phyloP scores from a whole-genome alignment of 768 basidiomycete genomes.

The Terana coerulea region DNA sequence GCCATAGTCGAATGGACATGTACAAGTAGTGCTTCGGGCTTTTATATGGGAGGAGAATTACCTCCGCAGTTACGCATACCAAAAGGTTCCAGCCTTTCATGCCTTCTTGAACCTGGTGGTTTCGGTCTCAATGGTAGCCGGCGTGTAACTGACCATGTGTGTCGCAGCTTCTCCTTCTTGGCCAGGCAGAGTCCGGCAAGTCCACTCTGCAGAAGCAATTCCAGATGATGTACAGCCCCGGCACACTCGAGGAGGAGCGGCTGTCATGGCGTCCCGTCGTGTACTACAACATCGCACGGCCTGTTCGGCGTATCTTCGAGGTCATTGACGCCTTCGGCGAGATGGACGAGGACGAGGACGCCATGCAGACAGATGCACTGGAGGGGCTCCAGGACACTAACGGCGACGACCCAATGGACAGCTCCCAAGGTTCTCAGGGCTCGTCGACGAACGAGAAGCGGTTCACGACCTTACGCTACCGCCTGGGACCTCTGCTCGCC shows the following conservation, averaged over 20 bases:
- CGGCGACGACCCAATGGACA: slow-evolving; percentile 5
- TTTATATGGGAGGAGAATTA: too few relatives aligned
- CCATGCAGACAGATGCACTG: slow-evolving; percentile 40
- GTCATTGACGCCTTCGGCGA: slow-evolving; percentile 30
- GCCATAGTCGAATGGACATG: too few relatives aligned
- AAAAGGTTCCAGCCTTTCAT: neutral
- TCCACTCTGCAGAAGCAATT: slow-evolving; percentile 85
- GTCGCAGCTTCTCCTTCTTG: slow-evolving; percentile 55
- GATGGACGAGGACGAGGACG: slow-evolving; percentile 47
- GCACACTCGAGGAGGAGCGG: slow-evolving; percentile 65
- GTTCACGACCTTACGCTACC: slow-evolving; percentile 42
- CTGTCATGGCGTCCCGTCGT: slow-evolving; percentile 77
- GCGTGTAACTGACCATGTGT: neutral
- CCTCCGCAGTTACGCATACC: too few relatives aligned
- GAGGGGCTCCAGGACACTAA: slow-evolving; percentile 19
- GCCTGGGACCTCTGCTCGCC: slow-evolving; percentile 56
- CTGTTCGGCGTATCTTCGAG: slow-evolving; percentile 36
- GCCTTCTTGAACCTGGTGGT: neutral
- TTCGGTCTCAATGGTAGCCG: neutral
- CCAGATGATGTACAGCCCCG: slow-evolving; percentile 73
- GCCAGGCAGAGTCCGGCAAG: slow-evolving; percentile 78
- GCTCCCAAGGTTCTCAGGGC: neutral
- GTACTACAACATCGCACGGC: slow-evolving; percentile 66
- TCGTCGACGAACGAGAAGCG: slow-evolving; percentile 18
- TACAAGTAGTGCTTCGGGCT: too few relatives aligned